These are phyloP conservation scores for Vitis rotundifolia DNA, from an alignment of 164 flowering plant genomes.

Conservation along the genomic window DNA sequence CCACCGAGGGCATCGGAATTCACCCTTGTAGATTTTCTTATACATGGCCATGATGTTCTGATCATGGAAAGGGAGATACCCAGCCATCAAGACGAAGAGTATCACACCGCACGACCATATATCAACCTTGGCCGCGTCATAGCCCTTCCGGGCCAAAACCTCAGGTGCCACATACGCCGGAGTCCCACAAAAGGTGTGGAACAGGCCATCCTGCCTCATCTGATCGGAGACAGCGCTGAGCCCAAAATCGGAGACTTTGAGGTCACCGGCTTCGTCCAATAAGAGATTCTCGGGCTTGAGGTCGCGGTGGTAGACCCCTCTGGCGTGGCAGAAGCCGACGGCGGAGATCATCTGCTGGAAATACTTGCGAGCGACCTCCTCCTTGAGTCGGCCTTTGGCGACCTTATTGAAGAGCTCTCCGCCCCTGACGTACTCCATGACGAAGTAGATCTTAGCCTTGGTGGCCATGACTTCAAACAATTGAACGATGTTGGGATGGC, in stretches of 20 bases:
- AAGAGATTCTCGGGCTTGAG: constrained; percentile 77
- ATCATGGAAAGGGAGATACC: constrained; percentile 74
- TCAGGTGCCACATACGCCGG: constrained; percentile 90
- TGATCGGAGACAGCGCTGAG: constrained; percentile 77
- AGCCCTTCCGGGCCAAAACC: constrained; percentile 65
- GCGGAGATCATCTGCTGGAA: constrained; percentile 80
- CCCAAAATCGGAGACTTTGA: constrained; percentile 78
- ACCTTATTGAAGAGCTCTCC: constrained; percentile 81
- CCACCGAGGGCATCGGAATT: constrained; percentile 75
- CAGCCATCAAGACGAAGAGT: constrained; percentile 79
- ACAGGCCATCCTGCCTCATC: constrained; percentile 73
- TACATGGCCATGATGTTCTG: constrained; percentile 75
- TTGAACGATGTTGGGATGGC: constrained; percentile 80
- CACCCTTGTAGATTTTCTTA: constrained; percentile 74
- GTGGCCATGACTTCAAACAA: constrained; percentile 86
- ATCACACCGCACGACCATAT: constrained; percentile 81
- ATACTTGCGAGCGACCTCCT: constrained; percentile 67
- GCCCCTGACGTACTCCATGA: constrained; percentile 76
- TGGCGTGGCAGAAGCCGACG: constrained; percentile 71
- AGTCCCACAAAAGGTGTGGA: constrained; percentile 81
- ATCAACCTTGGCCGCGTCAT: constrained; percentile 75
- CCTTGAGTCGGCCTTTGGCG: constrained; percentile 68
- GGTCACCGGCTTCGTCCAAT: constrained; percentile 66
- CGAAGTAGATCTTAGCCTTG: constrained; percentile 75
- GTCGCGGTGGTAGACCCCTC: constrained; percentile 78